Conservation (phyloP, 805 yeast genomes). For the Grigorovia jiainica region DNA sequence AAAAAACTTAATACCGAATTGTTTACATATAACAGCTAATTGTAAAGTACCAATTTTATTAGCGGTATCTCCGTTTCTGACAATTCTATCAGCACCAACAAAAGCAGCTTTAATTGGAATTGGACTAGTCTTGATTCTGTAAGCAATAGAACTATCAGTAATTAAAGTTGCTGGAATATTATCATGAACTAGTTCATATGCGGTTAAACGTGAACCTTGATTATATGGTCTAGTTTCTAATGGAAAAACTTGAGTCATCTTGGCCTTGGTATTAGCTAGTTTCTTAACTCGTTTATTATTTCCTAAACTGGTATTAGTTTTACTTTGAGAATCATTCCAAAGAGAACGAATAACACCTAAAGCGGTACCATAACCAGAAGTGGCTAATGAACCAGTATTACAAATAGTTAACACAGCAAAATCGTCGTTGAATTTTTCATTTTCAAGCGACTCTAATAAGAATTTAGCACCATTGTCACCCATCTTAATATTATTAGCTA, state of each 20-base stretch:
- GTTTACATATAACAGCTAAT: conserved; percentile 61
- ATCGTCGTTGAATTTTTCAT: conserved; percentile 47
- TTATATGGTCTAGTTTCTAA: conserved; percentile 94
- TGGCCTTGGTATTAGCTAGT: conserved; percentile 28
- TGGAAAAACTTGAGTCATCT: conserved; percentile 67
- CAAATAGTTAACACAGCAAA: conserved; percentile 86
- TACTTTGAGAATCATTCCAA: conserved; percentile 33
- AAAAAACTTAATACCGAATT: conserved; percentile 64
- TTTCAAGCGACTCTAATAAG: conserved; percentile 37
- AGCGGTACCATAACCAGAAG: conserved; percentile 97
- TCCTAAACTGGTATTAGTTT: conserved; percentile 10
- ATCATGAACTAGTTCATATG: conserved; percentile 82
- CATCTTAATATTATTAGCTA: conserved; percentile 63
- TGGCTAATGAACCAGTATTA: conserved; percentile 93
- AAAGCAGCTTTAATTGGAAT: conserved; percentile 80
- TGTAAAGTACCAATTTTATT: conserved; percentile 95
- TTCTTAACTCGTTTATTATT: conserved; percentile 18
- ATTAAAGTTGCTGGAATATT: conserved; percentile 79
- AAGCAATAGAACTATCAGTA: conserved; percentile 87
- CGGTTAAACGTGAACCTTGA: conserved; percentile 90
- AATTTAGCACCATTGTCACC: conserved; percentile 78
- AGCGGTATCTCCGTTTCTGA: conserved; percentile 89
- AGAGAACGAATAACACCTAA: conserved; percentile 81
- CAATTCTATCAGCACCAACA: conserved; percentile 94
- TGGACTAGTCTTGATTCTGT: conserved; percentile 40